These are phyloP conservation scores for Wakefieldia striispora DNA, from an alignment of 768 basidiomycete genomes.

Conservation along the genomic window DNA sequence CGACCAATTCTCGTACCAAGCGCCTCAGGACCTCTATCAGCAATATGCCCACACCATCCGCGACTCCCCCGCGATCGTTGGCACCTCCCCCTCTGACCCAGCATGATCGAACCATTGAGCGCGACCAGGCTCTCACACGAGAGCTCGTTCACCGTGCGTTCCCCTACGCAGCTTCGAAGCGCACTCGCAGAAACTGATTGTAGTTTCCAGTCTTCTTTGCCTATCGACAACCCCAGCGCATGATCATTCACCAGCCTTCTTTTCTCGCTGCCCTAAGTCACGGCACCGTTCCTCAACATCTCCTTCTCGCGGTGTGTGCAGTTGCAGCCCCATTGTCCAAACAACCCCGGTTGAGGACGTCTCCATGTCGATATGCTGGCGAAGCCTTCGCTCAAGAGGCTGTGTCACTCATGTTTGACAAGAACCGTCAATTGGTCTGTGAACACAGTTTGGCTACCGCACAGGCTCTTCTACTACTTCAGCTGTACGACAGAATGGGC, in stretches of 20 bases:
- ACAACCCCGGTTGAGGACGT: conserved; percentile 58
- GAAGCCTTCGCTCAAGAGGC: conserved; percentile 58
- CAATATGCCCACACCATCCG: conserved; percentile 36
- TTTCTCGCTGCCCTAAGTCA: conserved; percentile 66
- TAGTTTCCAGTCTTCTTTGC: conserved; percentile 68
- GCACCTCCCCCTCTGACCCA: conserved; percentile 33
- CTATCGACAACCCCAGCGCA: conserved; percentile 73
- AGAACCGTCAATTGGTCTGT: conserved; percentile 54
- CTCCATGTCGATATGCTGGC: conserved; percentile 54
- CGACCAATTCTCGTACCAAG: conserved; percentile 45
- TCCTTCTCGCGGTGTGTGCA: conserved; percentile 74
- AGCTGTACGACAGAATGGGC: conserved; percentile 58
- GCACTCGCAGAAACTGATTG: neutral
- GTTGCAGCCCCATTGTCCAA: conserved; percentile 75
- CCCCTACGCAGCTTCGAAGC: neutral
- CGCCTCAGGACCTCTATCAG: conserved; percentile 45
- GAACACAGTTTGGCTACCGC: conserved; percentile 68
- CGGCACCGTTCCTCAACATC: conserved; percentile 64
- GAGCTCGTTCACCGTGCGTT: conserved; percentile 72
- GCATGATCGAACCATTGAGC: conserved; percentile 42
- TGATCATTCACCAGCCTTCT: conserved; percentile 76
- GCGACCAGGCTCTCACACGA: conserved; percentile 63
- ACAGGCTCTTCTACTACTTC: conserved; percentile 72
- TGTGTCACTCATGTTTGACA: conserved; percentile 67
- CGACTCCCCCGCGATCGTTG: conserved; percentile 32